Evolutionary conservation across 2,329 filamentous ascomycete genomes (phyloP), one percentile per base, ranked within the genome.

Genomic region (Penicillium sp.): DNA sequence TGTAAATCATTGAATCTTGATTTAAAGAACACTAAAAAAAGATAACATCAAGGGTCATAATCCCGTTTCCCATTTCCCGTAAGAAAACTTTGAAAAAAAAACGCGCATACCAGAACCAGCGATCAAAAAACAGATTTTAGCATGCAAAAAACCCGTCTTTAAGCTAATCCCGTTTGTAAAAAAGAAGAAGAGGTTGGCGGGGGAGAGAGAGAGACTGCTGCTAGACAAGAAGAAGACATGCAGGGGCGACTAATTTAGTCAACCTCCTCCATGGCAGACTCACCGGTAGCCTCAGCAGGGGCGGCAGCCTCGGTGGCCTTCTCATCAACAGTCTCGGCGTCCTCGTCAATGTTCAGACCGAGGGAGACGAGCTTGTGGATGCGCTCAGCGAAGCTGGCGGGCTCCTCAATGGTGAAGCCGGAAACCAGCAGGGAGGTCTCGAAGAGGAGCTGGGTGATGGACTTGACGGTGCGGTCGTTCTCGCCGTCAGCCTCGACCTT

Each of bases 351-450:
- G 87, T 98, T 97, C 79, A 99, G 86, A 74, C 95, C 95, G 67
- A 99, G 90, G 72, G 94, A 96, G 70, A 99, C 93, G 70, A 99
- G 93, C 91, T 97, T 97, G 91, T 99, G 94, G 80, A 99, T 98
- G 80, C 95, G 94, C 88, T 97, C 93, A 70, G 95, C 93, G 80
- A 98, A 99, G 82, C 92, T 91, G 73, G 95, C 92, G 68, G 95
- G 95, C 88, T 99, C 95, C 65, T 99, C 95, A 74, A 99, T 98
- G 80, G 95, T 98, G 91, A 99, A 99, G 76, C 95, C 95, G 73
- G 95, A 98, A 77, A 98, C 95, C 64, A 99, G 88, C 65, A 99
- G 91, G 45, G 95, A 98, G 72, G 95, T 99, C 90, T 99, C 95
- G 84, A 95, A 99, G 73, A 99, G 90, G 60, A 99, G 91, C 84